Base-by-base conservation (phyloP, 495 filamentous ascomycete species). In the Penicillium paradoxum region DNA sequence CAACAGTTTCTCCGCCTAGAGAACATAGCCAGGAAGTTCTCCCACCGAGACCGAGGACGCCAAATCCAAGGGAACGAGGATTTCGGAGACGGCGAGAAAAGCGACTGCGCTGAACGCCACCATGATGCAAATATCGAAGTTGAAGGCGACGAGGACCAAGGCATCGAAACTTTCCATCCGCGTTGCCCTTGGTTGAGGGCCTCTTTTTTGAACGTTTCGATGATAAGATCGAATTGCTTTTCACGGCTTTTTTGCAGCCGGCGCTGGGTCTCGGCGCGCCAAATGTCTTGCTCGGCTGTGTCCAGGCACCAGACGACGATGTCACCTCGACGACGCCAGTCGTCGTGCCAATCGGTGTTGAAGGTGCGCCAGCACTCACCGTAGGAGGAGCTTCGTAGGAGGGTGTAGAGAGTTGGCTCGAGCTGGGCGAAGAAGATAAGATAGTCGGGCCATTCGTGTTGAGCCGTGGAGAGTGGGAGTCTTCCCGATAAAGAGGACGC, bases 271-370 rank as follows among this genome's bases (percentile, higher is more conserved):
- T 62, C 22, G 8, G 56, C 30, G 11, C 61, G 58, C 71, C 71
- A 73, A 17, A 57, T 38, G 24, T 65, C 58, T 47, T 77, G 72
- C 42, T 74, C 73, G 9, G 49, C 29, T 0, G 64, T 46, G 42
- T 71, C 66, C 27, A 78, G 70, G 62, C 85, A 88, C 81, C 81
- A 98, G 38, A 96, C 89, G 7, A 97, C 76, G 55, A 98, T 79
- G 66, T 90, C 86, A n/a, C 93, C 95, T 24, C 69, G 69, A 56
- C 95, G 79, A 59, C 93, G 80, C 78, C 79, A 84, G 71, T 98
- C 93, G 63, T 97, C 93, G 57, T 95, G 90, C 73, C 85, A 89
- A 54, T 83, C 77, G 2, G 82, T 87, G 70, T 97, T 98, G 68
- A 80, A 89, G 9, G 78, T 83, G 36, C 84, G 78, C 85, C 84